Base-by-base conservation (phyloP, 768 basidiomycete species). In the Thelephora aurantiotincta region DNA sequence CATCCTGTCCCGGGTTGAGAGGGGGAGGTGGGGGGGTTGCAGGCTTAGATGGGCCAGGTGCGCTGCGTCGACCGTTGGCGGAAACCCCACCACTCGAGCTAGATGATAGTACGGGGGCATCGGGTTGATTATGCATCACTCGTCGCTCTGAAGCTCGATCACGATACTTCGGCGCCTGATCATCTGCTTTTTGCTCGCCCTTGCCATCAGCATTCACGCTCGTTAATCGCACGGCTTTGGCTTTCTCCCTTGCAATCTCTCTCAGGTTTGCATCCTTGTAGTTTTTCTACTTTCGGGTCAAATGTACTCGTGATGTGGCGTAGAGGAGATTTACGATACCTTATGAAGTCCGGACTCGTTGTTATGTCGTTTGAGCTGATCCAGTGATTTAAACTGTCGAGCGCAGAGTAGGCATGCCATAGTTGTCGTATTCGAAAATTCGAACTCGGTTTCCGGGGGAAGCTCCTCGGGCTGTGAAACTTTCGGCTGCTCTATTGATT, bases 311-410 rank as follows among this genome's bases (percentile, higher is more conserved):
- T 30, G 36, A 36, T 6, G 23, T 2, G 18, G 30, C 33, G 38
- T 19, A 35, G 11, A 50, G 44, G 23, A 33, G 33, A 52, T 33
- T 18, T 6, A 35, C 57, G 55, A 44, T 68, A 72, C 94, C 86
- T 97, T 98, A 67, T 99, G 96, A 52, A 99, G 68, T 60, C 86
- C 87, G 20, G 96, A 99, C 67, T 88, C 89, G 56, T 80, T 83
- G 60, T 87, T 91, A 61, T 99, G 96, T 14, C 90, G 79, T 57
- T 74, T 81, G 36, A 99, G 72, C 54, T 88, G 80, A 20, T 94
- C 91, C 49, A 82, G 55, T 3, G 75, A 69, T 65, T 94, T 97
- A 77, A 99, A 92, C 59, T 93, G 87, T 26, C 96, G 75, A 35
- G 90, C 78, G 60, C 96, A 99, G 12, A 99, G 77, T 45, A 97